Conservation (phyloP, 495 filamentous ascomycete genomes). For the Achaetomiella virescens region DNA sequence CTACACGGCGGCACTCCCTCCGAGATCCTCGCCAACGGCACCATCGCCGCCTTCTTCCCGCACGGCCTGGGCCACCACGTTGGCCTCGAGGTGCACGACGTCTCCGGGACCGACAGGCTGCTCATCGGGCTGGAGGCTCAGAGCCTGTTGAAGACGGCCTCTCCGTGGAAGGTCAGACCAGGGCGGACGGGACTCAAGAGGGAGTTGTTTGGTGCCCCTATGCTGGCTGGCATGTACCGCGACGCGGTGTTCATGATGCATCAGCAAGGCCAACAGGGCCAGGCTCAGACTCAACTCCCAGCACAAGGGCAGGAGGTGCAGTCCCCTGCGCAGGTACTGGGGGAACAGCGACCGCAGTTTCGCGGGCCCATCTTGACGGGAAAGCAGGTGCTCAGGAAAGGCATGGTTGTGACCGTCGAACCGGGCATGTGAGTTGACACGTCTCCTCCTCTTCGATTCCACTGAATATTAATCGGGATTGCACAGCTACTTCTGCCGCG, state of each 20-base stretch:
- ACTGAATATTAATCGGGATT: not conserved
- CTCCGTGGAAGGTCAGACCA: no score
- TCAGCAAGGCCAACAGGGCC: no score
- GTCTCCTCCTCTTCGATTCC: not conserved
- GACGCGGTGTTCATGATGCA: not conserved
- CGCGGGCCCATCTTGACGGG: not conserved
- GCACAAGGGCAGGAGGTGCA: not conserved
- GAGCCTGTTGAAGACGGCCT: no score
- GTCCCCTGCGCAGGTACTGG: not conserved
- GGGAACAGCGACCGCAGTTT: not conserved
- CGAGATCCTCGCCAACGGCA: constrained; percentile 63
- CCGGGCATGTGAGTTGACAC: constrained; percentile 60
- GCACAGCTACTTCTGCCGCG: constrained; percentile 55
- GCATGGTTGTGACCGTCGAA: constrained; percentile 82
- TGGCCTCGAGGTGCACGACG: constrained; percentile 87
- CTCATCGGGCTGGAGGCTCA: constrained; percentile 12
- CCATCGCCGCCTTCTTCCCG: constrained; percentile 76
- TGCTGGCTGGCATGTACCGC: constrained; percentile 19
- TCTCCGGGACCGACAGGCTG: constrained; percentile 31
- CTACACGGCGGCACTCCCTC: constrained; percentile 48
- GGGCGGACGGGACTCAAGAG: constrained; percentile 10
- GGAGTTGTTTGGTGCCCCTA: constrained; percentile 17
- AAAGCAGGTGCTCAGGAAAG: constrained; percentile 48
- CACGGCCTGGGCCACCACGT: constrained; percentile 88
- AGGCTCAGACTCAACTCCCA: no score